Conservation (phyloP, 2,329 filamentous ascomycete species). For the Epichloe brachyelytri region DNA sequence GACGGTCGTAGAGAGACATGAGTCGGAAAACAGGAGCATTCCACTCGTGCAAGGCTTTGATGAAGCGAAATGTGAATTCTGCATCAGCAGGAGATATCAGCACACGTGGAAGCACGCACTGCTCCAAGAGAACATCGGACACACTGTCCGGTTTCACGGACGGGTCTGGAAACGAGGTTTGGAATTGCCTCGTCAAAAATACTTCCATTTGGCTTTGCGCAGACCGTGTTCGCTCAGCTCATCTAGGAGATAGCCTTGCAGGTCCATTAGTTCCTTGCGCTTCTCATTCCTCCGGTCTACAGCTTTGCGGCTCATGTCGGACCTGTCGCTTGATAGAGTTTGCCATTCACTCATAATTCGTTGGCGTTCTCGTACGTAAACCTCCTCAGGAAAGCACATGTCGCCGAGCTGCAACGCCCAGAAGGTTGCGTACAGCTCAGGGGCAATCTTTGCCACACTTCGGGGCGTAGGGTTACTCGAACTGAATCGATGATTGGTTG, state of each 20-base stretch:
- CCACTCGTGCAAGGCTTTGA: constrained; percentile 76
- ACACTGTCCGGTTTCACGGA: constrained; percentile 51
- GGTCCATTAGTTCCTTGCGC: constrained; percentile 54
- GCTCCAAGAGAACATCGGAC: constrained; percentile 69
- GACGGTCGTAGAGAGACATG: constrained; percentile 66
- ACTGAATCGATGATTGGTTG: constrained; percentile 62
- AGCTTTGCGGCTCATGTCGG: constrained; percentile 56
- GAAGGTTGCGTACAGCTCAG: constrained; percentile 79
- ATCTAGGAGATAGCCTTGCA: constrained; percentile 55
- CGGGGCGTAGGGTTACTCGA: constrained; percentile 43
- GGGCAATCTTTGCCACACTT: constrained; percentile 57
- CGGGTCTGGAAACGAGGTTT: constrained; percentile 62
- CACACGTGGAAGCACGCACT: constrained; percentile 82
- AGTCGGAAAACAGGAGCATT: constrained; percentile 80
- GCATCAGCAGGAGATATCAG: constrained; percentile 76
- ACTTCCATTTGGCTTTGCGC: constrained; percentile 52
- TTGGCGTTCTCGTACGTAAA: constrained; percentile 65
- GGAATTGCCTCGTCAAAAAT: constrained; percentile 64
- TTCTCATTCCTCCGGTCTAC: constrained; percentile 51
- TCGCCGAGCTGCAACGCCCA: constrained; percentile 84
- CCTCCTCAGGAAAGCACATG: constrained; percentile 59
- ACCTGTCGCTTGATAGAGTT: constrained; percentile 55
- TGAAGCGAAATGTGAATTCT: constrained; percentile 74
- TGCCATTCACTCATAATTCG: constrained; percentile 54
- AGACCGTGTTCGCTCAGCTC: constrained; percentile 62